Evolutionary conservation across 345 rosid species (phyloP).

Genomic region (Erodium maritimum): DNA sequence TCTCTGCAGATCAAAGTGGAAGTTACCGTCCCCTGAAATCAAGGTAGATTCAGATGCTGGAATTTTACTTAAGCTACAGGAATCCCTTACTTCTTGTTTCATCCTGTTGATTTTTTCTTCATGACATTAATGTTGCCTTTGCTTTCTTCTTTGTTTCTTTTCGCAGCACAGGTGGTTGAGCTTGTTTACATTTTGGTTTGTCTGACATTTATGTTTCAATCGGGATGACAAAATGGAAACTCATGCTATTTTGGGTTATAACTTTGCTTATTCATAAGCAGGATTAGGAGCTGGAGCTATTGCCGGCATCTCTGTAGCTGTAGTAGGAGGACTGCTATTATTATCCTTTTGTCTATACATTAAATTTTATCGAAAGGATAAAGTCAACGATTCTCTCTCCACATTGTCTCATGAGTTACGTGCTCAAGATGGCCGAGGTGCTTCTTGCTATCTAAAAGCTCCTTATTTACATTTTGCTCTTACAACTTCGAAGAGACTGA

Average conservation of each 20-base stretch:
- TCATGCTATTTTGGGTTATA: constrained; percentile 16
- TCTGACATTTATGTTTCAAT: constrained; percentile 11
- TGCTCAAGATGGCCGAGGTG: constrained; percentile 28
- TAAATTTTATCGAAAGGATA: constrained; percentile 41
- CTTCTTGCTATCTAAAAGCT: neutral
- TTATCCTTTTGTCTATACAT: constrained; percentile 27
- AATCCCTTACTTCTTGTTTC: constrained; percentile 1
- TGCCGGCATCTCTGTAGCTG: constrained; percentile 53
- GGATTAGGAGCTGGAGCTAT: constrained; percentile 51
- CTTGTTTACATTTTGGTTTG: constrained; percentile 18
- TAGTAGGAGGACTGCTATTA: constrained; percentile 25
- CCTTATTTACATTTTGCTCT: neutral
- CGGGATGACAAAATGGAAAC: constrained; percentile 3
- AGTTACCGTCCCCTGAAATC: constrained; percentile 36
- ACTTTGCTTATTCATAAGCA: constrained; percentile 23
- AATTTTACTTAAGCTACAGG: neutral
- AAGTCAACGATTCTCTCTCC: constrained; percentile 23
- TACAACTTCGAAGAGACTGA: neutral
- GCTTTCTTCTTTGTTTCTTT: constrained; percentile 15
- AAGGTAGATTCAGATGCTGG: constrained; percentile 26
- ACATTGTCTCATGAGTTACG: constrained; percentile 25
- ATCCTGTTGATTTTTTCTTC: neutral
- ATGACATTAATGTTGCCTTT: neutral
- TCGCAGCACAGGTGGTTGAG: constrained; percentile 56
- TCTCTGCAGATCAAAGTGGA: constrained; percentile 43